Evolutionary conservation across 768 basidiomycete genomes (phyloP).

Genomic region (Lentinula lateritia): DNA sequence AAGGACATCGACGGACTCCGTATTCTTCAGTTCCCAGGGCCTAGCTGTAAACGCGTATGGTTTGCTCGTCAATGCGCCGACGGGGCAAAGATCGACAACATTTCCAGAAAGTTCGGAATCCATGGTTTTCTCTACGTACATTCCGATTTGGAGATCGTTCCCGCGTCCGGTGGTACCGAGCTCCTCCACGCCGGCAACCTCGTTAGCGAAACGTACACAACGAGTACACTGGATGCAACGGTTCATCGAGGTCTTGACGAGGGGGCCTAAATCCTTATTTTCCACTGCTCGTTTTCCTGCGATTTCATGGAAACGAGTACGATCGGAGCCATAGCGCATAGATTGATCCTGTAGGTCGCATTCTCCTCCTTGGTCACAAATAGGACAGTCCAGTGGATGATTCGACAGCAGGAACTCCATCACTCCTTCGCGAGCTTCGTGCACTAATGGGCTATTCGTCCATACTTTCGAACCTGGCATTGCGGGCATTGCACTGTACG

Average conservation of each 20-base stretch:
- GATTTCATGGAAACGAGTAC: slow-evolving; percentile 97
- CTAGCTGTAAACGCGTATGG: slow-evolving; percentile 97
- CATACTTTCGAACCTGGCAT: slow-evolving; percentile 92
- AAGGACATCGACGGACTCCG: slow-evolving; percentile 91
- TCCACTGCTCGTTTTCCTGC: slow-evolving; percentile 97
- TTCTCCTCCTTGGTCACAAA: slow-evolving; percentile 98
- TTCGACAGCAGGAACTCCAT: slow-evolving; percentile 99
- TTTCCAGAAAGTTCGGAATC: slow-evolving; percentile 97
- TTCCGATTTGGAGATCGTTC: slow-evolving; percentile 98
- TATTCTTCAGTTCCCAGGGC: slow-evolving; percentile 98
- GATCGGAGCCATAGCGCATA: slow-evolving; percentile 98
- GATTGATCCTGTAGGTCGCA: slow-evolving; percentile 99
- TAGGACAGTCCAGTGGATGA: slow-evolving; percentile 97
- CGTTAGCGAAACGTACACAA: slow-evolving; percentile 98
- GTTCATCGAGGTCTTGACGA: slow-evolving; percentile 99
- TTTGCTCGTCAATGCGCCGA: slow-evolving; percentile 96
- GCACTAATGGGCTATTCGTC: slow-evolving; percentile 88
- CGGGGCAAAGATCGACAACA: slow-evolving; percentile 94
- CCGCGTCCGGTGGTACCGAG: slow-evolving; percentile 95
- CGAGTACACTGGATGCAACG: slow-evolving; percentile 99
- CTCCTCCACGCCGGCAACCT: slow-evolving; percentile 97
- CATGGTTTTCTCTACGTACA: slow-evolving; percentile 97
- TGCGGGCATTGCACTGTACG: slow-evolving; percentile 86
- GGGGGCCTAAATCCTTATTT: slow-evolving; percentile 95
- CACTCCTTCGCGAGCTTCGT: slow-evolving; percentile 92